These are phyloP conservation scores for Juglanconis sp. DNA, from an alignment of 2,329 filamentous ascomycete species.

Conservation along the genomic window DNA sequence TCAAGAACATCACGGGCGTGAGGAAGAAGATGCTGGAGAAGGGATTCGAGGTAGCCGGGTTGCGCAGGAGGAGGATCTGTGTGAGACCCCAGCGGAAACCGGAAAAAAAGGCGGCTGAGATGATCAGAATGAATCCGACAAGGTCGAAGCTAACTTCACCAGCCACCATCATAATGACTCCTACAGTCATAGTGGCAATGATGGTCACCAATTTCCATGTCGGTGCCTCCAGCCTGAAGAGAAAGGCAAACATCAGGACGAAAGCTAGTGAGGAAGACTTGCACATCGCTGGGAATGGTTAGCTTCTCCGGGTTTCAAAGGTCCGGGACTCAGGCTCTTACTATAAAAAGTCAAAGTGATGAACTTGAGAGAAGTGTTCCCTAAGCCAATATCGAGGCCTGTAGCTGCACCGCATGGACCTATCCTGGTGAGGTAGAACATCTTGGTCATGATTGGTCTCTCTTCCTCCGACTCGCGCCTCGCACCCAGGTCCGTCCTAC, in stretches of 20 bases:
- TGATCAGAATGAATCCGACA: constrained; percentile 86
- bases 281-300: constrained; percentile 71
- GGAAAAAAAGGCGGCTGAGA: constrained; percentile 89
- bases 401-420: constrained; percentile 90
- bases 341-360: constrained; percentile 97
- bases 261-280: constrained; percentile 96
- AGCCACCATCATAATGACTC: constrained; percentile 97
- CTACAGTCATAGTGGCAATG: constrained; percentile 86
- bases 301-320: constrained; percentile 20
- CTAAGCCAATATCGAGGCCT: constrained; percentile 90
- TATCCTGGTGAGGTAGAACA: constrained; percentile 90
- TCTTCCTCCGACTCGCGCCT: constrained; percentile 44
- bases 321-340: constrained; percentile 33
- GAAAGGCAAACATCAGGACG: constrained; percentile 89
- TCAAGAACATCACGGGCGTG: constrained; percentile 93
- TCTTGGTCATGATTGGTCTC: constrained; percentile 71
- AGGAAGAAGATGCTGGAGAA: constrained; percentile 97
- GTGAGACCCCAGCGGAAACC: constrained; percentile 99
- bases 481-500: constrained; percentile 43
- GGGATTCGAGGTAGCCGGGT: constrained; percentile 91
- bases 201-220: constrained; percentile 83
- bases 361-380: constrained; percentile 93
- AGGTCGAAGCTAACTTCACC: constrained; percentile 88
- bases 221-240: constrained; percentile 85
- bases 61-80: constrained; percentile 88